Conservation (phyloP, 768 basidiomycete genomes). For the Phaffia australis region DNA sequence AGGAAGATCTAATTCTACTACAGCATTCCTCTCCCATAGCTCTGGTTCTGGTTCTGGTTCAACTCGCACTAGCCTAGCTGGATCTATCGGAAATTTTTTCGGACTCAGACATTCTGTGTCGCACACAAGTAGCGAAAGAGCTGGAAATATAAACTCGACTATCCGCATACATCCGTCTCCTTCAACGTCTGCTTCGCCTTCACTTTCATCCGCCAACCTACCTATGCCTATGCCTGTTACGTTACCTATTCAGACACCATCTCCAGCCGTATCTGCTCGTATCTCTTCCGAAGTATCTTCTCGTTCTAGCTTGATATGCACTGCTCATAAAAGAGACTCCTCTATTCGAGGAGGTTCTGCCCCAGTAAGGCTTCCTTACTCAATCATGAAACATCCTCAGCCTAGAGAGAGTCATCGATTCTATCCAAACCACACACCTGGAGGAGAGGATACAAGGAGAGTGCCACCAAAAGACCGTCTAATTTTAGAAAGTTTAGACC, state of each 20-base stretch:
- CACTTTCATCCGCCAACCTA: no score
- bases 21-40: neutral
- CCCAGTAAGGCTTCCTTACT: conserved; percentile 1
- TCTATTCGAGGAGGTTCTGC: no score
- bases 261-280: neutral
- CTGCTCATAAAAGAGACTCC: neutral
- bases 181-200: no score
- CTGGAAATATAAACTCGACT: no score
- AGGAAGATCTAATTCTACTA: neutral
- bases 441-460: conserved; percentile 16
- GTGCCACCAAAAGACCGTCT: neutral
- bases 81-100: neutral
- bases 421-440: conserved; percentile 19
- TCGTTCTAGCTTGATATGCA: neutral
- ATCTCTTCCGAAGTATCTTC: neutral
- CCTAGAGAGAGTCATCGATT: neutral
- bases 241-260: no score
- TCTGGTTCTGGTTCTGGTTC: neutral
- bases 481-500: neutral
- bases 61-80: neutral
- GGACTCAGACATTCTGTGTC: neutral
- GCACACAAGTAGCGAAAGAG: no score
- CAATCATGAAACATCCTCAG: neutral
- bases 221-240: no score
- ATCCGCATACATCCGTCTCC: no score